Evolutionary conservation across 495 filamentous ascomycete genomes (phyloP).

Genomic region (Talaromyces nanjingensis): DNA sequence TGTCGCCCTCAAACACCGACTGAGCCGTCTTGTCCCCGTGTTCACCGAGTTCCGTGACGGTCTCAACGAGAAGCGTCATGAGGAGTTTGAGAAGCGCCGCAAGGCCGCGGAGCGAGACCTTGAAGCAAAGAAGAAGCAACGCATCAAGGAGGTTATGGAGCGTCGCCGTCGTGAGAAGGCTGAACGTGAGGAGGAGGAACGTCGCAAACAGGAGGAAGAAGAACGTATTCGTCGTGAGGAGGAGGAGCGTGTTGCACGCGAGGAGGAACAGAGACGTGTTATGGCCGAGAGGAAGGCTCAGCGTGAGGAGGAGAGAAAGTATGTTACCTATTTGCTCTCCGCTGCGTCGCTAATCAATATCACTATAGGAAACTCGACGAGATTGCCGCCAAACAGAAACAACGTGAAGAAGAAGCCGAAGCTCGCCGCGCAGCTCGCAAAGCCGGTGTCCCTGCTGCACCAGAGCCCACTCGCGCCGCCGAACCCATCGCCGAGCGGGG

Average conservation of each 20-base stretch:
- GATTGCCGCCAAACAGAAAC: slow-evolving; percentile 53
- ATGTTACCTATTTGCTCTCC: slow-evolving; percentile 20
- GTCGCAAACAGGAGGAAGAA: slow-evolving; percentile 68
- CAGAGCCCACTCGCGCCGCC: slow-evolving; percentile 27
- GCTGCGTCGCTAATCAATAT: slow-evolving; percentile 14
- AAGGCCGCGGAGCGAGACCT: slow-evolving; percentile 84
- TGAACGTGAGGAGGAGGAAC: slow-evolving; percentile 77
- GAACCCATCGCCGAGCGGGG: slow-evolving; percentile 31
- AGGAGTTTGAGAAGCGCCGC: slow-evolving; percentile 91
- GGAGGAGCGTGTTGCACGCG: slow-evolving; percentile 67
- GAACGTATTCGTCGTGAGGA: slow-evolving; percentile 73
- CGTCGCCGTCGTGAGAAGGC: slow-evolving; percentile 63
- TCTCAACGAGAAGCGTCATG: slow-evolving; percentile 76
- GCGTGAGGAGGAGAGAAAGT: slow-evolving; percentile 78
- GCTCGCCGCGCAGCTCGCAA: slow-evolving; percentile 46
- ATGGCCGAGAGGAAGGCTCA: slow-evolving; percentile 70
- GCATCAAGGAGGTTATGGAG: slow-evolving; percentile 77
- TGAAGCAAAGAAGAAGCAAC: slow-evolving; percentile 78
- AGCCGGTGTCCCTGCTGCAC: slow-evolving; percentile 19
- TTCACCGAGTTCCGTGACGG: slow-evolving; percentile 79
- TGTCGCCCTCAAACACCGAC: slow-evolving; percentile 84
- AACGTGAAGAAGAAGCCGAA: slow-evolving; percentile 65
- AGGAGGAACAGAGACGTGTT: slow-evolving; percentile 58
- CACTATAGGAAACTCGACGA: slow-evolving; percentile 57
- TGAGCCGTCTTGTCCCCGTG: slow-evolving; percentile 67